Base-by-base conservation (phyloP, 805 yeast species). In the Pichia cabralensis region DNA sequence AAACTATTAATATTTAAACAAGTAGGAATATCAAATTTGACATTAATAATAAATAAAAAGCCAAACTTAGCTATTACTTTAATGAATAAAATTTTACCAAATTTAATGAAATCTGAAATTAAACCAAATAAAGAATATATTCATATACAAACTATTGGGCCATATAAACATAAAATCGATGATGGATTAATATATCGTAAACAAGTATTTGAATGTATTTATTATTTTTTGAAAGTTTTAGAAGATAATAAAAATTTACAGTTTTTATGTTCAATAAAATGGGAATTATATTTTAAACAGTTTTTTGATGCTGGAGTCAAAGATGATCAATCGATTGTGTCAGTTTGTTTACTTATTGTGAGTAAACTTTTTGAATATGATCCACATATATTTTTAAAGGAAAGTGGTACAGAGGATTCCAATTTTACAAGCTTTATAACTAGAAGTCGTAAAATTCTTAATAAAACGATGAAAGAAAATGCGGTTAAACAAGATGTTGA, bases 111-210 rank as follows among this genome's bases (percentile, higher is more conserved):
- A 20, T 58, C 55, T 5, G 84, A 80, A 48, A 62, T 81, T 30
- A 57, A 56, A 10, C 64, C 76, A 1, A 70, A 69, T 43, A 69
- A 66, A 22, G 69, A 71, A 37, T 76, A 72, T 46, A 71, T 79
- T 29, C 76, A 76, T 35, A 61, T 67, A 14, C 76, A 84, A 22
- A 80, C 78, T 30, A 82, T 85, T 73, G 95, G 95, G 2, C 94
- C 94, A 0, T 83, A 80, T 62, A 82, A 81, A 50, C 88, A 82
- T 50, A 75, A 76, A 41, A 70, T 82, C 26, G 95, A 84, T 47
- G 79, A 77, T 44, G 92, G 86, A 0, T 61, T 81, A 26, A 84
- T 76, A 39, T 71, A 74, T 39, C 65, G 95, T 35, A 80, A 80
- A 49, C 68, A 80, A 25, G 65, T 81, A 6, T 80, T 77, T 52